Base-by-base conservation (phyloP, 2,329 filamentous ascomycete genomes). In the Anisogramma anomala region DNA sequence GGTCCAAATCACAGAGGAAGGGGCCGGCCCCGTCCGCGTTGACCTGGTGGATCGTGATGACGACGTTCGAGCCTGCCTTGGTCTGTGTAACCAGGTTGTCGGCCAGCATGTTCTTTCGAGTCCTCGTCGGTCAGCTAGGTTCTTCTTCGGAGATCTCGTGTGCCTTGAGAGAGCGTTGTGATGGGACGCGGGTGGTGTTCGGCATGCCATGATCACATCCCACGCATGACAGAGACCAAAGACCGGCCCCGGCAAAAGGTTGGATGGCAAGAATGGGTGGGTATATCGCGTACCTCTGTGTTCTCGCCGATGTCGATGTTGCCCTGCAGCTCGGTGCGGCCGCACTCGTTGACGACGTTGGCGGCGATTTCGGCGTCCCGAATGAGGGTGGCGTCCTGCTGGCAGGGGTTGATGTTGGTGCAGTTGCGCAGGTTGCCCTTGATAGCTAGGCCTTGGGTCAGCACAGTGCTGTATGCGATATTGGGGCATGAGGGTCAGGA, bases 361-460 rank as follows among this genome's bases (percentile, higher is more conserved):
- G 62, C 58, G 3, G 52, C 46, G 49, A 73, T 67, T 61, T 74
- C 65, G 6, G 66, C 66, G 42, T 76, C 71, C 31, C 68, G 66
- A 57, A 81, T 80, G 50, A 79, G 66, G 32, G 74, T 78, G 6
- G 74, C 65, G 46, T 81, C 77, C 48, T 74, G 72, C 52, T 79
- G 74, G 63, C 77, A 79, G 19, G 75, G 74, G 53, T 67, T 72
- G 58, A 77, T 74, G 36, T 62, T 61, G 11, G 72, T 76, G 53
- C 74, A 76, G 54, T 77, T 74, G 48, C 75, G 68, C 20, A 76
- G 71, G 48, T 76, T 63, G 43, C 55, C 58, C 28, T 66, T 56
- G 48, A 74, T 65, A 41, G 78, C 67, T 69, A 23, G 22, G 9
- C 6, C 6, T 23, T 9, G 22, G 9, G 22, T 6, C 6, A 23